Base-by-base conservation (phyloP, 2,329 filamentous ascomycete species). In the Exophiala lecanii-corni region DNA sequence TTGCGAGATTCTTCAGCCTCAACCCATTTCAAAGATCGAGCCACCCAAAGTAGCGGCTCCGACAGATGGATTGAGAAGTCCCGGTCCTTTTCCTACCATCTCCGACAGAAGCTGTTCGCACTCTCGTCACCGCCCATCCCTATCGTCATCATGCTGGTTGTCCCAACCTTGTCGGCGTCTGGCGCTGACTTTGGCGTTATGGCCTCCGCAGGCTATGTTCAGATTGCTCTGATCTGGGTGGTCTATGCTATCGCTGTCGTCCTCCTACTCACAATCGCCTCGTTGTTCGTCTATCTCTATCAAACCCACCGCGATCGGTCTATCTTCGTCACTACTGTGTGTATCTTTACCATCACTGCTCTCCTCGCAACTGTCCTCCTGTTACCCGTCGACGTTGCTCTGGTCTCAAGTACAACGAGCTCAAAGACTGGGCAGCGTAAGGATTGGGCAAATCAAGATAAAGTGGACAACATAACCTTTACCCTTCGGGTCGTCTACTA, bases 401-500 rank as follows among this genome's bases (percentile, higher is more conserved):
- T 98, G 55, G 84, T 96, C 36, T 96, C 91, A 2, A 88, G 89
- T 5, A 98, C 92, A 0, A 84, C 81, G 10, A 82, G 82, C 42
- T 77, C 82, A 4, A 77, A 80, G 36, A 72, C 84, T 23, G 92
- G 92, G 46, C 76, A 76, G 36, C 94, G 94, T 70, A 96, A 96
- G 66, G 82, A 91, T 56, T 98, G 92, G 92, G 92, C 92, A 9
- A 94, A 86, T 0, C 86, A 87, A 18, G 78, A 84, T 52, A 80
- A 80, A 40, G 80, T 97, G 47, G 76, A 86, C 51, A 76, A 78
- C 50, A 94, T 97, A 42, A 72, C 91, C 12, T 74, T 80, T 50
- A 88, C 86, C 0, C 74, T 98, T 52, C 86, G 86, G 62, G 76
- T 94, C 45, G 84, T 95, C 44, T 98, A 98, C 69, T 97, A 97